Evolutionary conservation across 2,329 filamentous ascomycete species (phyloP).

Genomic region (Talaromyces sp.): DNA sequence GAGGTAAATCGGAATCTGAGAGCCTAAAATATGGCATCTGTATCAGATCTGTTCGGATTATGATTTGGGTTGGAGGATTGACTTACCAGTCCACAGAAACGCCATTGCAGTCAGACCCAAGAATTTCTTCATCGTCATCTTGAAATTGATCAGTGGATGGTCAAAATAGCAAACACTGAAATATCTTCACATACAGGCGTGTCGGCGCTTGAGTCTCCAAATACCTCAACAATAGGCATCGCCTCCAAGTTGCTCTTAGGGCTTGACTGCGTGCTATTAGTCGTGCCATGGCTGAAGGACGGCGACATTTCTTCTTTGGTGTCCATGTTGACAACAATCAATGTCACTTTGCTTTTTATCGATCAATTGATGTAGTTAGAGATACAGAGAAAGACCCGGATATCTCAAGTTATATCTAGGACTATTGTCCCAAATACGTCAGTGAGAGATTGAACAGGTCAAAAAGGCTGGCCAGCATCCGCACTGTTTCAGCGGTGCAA

Average conservation of each 20-base stretch:
- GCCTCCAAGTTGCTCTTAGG: constrained; percentile 13
- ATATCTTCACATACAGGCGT: constrained; percentile 5
- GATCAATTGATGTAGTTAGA: neutral
- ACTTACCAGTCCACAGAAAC: constrained; percentile 59
- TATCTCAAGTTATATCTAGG: constrained; percentile 1
- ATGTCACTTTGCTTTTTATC: neutral
- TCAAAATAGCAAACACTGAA: neutral
- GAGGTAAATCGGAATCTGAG: constrained; percentile 58
- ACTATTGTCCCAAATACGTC: neutral
- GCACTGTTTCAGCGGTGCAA: neutral
- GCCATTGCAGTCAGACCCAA: constrained; percentile 60
- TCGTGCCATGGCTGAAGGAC: constrained; percentile 4
- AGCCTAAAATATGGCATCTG: neutral
- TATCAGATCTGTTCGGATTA: neutral
- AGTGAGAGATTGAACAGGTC: neutral
- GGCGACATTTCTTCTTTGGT: constrained; percentile 5
- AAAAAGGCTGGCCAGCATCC: constrained; percentile 19
- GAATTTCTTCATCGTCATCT: constrained; percentile 53
- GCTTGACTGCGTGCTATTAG: constrained; percentile 10
- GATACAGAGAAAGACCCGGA: neutral
- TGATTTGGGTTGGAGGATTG: neutral
- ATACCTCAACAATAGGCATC: constrained; percentile 1
- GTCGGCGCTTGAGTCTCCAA: neutral
- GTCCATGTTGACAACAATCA: neutral
- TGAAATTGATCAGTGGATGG: constrained; percentile 25